A percentile compares a stretch with the other conserved stretches of the same genome.
These are phyloP conservation scores for Atalantia buxifolia DNA, from an alignment of 345 rosid species.

Conservation along the genomic window DNA sequence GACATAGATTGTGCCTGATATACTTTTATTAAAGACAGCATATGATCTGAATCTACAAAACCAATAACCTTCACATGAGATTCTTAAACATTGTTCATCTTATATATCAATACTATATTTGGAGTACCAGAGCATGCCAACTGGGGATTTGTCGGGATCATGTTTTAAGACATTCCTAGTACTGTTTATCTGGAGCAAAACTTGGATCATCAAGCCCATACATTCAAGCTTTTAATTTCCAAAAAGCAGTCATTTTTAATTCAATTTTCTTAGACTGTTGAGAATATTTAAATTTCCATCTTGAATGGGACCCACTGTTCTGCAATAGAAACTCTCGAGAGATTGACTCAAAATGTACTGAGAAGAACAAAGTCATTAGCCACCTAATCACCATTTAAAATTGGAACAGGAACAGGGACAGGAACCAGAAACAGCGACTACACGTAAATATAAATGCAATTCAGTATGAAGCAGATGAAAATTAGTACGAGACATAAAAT, in stretches of 20 bases:
- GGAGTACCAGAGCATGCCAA: not conserved
- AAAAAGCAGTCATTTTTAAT: not conserved
- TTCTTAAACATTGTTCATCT: not conserved
- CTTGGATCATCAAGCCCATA: not conserved
- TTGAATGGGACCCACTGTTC: no score
- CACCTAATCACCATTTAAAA: no score
- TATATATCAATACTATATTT: not conserved
- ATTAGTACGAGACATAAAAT: no score
- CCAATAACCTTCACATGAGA: not conserved
- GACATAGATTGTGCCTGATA: not conserved
- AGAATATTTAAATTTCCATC: not conserved
- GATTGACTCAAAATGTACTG: not conserved
- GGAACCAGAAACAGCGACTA: no score
- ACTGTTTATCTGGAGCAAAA: not conserved
- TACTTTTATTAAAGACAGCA: no score
- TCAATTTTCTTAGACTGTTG: no score
- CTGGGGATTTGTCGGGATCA: not conserved
- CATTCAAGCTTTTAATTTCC: not conserved
- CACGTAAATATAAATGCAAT: no score
- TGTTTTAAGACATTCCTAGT: not conserved
- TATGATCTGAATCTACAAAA: not conserved
- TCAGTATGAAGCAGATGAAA: no score
- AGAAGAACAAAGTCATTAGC: no score
- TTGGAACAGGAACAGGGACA: no score
- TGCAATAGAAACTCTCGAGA: not conserved